phyloP scores from a whole-genome alignment of 306 rosid species.

The Geum urbanum region DNA sequence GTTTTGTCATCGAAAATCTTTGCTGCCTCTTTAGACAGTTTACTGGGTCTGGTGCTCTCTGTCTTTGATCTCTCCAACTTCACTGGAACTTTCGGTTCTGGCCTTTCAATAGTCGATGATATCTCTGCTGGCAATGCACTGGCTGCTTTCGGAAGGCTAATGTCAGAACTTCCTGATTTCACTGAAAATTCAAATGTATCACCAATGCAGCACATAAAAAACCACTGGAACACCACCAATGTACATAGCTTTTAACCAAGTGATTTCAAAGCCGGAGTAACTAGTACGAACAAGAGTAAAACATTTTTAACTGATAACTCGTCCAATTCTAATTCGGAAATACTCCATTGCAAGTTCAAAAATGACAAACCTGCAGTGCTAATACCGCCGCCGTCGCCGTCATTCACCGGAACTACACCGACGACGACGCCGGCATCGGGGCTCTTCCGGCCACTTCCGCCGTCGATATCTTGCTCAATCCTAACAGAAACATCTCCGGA shows the following conservation, averaged over 20 bases:
- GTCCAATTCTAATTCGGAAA: background rate
- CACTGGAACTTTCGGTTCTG: slow-evolving; percentile 35
- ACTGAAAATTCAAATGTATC: slow-evolving; percentile 17
- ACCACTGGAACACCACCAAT: background rate
- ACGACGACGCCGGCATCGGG: slow-evolving; percentile 29
- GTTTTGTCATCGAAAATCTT: slow-evolving; percentile 59
- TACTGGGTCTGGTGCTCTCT: slow-evolving; percentile 50
- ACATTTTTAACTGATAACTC: background rate
- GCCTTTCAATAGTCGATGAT: slow-evolving; percentile 33
- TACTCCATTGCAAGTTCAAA: slow-evolving; percentile 8
- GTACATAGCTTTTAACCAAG: background rate
- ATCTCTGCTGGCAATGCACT: slow-evolving; percentile 46
- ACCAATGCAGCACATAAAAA: background rate
- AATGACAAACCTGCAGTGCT: slow-evolving; percentile 44
- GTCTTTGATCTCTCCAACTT: slow-evolving; percentile 74
- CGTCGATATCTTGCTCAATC: slow-evolving; percentile 22
- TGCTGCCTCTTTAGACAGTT: slow-evolving; percentile 67
- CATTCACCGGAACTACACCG: slow-evolving; percentile 16
- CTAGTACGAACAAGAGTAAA: background rate
- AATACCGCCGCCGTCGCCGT: slow-evolving; percentile 30
- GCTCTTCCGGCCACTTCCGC: slow-evolving; percentile 29
- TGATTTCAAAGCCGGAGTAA: background rate
- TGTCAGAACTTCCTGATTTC: slow-evolving; percentile 44
- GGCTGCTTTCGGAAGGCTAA: slow-evolving; percentile 38
- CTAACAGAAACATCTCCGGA: slow-evolving; percentile 30